Base-by-base conservation (phyloP, 805 yeast genomes). In the Pichia sporocuriosa region DNA sequence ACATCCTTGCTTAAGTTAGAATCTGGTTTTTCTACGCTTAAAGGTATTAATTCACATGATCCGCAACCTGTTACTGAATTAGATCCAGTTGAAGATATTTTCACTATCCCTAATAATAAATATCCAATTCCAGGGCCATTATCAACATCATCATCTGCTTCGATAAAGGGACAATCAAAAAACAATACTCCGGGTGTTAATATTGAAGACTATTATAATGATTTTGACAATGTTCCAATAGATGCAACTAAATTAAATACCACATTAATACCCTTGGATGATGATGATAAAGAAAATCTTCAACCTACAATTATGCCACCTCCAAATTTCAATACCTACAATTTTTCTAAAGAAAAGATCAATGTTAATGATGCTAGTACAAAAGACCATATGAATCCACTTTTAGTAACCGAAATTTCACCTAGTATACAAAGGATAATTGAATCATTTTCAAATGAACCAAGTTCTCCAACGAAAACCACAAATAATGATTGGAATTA, bases 231-330 rank as follows among this genome's bases (percentile, higher is more conserved):
- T 65, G 58, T 45, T 7, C 66, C 66, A 15, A 45, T 61, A 17
- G 55, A 56, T 42, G 80, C 80, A n/a, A 72, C 73, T 5, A 75
- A 75, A 51, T 58, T 71, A 32, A 75, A 73, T 49, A 75, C 80
- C 4, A 65, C 78, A 31, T 67, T 75, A 19, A 74, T 75, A 35
- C 73, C 72, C 45, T 46, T 75, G n/a, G 73, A 70, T 43, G 75
- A 68, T 27, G 60, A 61, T 22, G 62, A 62, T 39, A 64, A 61
- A 37, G 62, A 62, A 40, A 43, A 52, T 31, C 49, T 49, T 9
- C 54, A 56, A 12, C 43, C 47, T 12, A 25, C 25, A 20, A 29
- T 35, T 24, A 26, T 34, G 31, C 32, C 39, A 12, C 35, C 43
- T 12, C 32, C 32, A 9, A 26, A 19, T 22, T 30, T n/a, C 10